Conservation (phyloP, 2,329 filamentous ascomycete species). For the Colletotrichum siamense region DNA sequence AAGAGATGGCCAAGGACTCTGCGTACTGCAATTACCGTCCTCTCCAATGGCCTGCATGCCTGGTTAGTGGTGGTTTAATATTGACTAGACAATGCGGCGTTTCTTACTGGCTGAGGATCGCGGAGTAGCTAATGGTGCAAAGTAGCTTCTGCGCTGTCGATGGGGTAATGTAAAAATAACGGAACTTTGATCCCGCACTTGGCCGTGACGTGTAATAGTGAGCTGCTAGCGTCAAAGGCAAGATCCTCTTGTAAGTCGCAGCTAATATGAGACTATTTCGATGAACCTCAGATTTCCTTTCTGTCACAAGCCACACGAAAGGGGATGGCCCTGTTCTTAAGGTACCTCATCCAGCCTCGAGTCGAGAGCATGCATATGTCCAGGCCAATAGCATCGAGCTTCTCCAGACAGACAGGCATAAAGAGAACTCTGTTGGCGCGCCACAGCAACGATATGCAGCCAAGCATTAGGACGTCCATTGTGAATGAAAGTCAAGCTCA, state of each 20-base stretch:
- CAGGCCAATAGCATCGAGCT: not conserved
- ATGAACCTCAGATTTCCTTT: not conserved
- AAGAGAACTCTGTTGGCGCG: not conserved
- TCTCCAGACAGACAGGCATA: not conserved
- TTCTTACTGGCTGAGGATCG: not conserved
- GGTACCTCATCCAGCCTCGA: not conserved
- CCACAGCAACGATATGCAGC: slow-evolving; percentile 3
- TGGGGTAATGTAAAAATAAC: not conserved
- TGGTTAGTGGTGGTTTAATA: not conserved
- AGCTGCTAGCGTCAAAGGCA: not conserved
- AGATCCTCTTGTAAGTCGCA: not conserved
- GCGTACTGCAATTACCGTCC: not conserved
- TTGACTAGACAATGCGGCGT: not conserved
- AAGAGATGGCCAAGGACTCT: not conserved
- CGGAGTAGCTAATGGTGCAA: not conserved
- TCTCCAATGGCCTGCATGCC: not conserved
- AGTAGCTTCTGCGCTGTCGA: not conserved
- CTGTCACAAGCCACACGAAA: not conserved
- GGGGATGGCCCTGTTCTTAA: slow-evolving; percentile 3
- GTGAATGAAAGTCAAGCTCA: not conserved
- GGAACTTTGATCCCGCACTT: not conserved
- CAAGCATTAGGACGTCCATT: not conserved
- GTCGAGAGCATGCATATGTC: not conserved
- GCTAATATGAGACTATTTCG: not conserved
- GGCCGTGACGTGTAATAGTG: not conserved